Base-by-base conservation (phyloP, 495 filamentous ascomycete genomes). In the Xylaria curta region DNA sequence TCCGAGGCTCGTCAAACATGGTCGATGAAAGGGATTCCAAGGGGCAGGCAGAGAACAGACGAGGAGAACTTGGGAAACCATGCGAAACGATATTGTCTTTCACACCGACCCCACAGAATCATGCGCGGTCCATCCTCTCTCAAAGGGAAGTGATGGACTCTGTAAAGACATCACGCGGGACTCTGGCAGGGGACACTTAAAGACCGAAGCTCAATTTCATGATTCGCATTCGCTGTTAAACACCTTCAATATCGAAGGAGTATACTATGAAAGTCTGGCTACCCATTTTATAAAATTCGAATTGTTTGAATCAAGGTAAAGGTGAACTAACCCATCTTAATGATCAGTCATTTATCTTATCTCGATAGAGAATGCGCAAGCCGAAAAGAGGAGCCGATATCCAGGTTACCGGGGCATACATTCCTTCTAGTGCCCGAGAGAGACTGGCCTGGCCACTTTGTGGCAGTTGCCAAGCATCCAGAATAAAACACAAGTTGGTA, bases 321-420 rank as follows among this genome's bases (percentile, higher is more conserved):
- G 19, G 47, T 42, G 36, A 49, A 49, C 47, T 56, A 54, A 49
- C 12, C 65, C 65, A 19, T 36, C 28, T 66, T 33, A 19, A 19
- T 66, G 62, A 71, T 36, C 59, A 38, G 62, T 71, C 69, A 66
- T 59, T 40, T 24, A 1, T 28, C 51, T 26, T n/a, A 64, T n/a
- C 13, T 66, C 54, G 36, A 36, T 40, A 54, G 40, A 40, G n/a
- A 19, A 64, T 63, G 33, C 26, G 36, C 68, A 60, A 69, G 49
- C 60, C 56, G 69, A 64, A 44, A 40, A 59, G 3, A 40, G 62
- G 26, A 71, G 53, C 62, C 42, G 53, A 31, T 47, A 47, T 28
- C 47, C 69, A 60, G 69, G 47, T 49, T 60, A 60, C 69, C 62
- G 69, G 69, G 54, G 69, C 69, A 28, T 58, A 56, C 36, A 17